Conservation (phyloP, 2,329 filamentous ascomycete genomes). For the Colletotrichum aenigma region DNA sequence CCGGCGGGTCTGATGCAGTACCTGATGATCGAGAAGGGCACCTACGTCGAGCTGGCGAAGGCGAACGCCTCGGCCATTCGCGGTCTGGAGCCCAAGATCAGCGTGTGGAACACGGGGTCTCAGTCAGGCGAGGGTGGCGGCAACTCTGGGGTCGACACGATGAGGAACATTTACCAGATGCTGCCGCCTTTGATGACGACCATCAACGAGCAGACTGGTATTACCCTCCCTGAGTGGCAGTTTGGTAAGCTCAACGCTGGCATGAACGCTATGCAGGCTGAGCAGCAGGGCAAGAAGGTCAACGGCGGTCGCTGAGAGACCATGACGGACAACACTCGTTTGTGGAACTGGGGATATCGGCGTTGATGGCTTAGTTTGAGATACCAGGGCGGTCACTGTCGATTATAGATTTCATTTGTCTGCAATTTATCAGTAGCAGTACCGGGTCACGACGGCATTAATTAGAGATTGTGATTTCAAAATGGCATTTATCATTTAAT, state of each 20-base stretch:
- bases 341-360: not conserved
- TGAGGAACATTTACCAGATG: conserved; percentile 84
- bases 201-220: conserved; percentile 88
- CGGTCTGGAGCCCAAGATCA: conserved; percentile 87
- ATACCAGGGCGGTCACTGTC: conserved; percentile 4
- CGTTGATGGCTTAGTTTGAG: conserved; percentile 3
- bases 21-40: conserved; percentile 86
- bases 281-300: not conserved
- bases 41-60: conserved; percentile 76
- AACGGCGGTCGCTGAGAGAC: not conserved
- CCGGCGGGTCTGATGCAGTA: conserved; percentile 80
- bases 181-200: conserved; percentile 83
- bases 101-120: conserved; percentile 78
- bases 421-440: not conserved
- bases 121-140: conserved; percentile 41
- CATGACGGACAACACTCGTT: not conserved
- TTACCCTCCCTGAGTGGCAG: conserved; percentile 79
- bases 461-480: no score
- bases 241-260: conserved; percentile 53
- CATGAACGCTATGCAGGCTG: conserved; percentile 31
- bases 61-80: conserved; percentile 78
- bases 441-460: no score
- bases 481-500: no score
- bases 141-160: conserved; percentile 58
- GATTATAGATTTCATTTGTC: conserved; percentile 6